Evolutionary conservation across 2,329 filamentous ascomycete genomes (phyloP).

Genomic region (Aaosphaeria arxii): DNA sequence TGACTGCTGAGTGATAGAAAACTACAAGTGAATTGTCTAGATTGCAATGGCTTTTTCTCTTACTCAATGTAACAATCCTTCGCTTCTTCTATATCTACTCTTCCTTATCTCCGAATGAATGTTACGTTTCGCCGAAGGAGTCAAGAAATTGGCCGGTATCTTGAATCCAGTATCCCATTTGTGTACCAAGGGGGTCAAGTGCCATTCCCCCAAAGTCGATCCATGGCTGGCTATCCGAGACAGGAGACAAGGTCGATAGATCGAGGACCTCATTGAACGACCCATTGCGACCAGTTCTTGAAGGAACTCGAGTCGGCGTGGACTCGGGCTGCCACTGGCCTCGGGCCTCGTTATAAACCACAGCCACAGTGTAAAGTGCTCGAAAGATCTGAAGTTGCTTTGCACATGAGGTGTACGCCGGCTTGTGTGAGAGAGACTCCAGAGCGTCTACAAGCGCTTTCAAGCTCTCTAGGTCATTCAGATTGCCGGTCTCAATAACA

Average conservation of each 20-base stretch:
- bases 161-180: constrained; percentile 3
- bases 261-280: neutral
- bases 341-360: neutral
- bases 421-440: neutral
- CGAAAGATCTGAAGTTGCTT: constrained; percentile 3
- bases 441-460: neutral
- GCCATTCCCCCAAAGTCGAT: constrained; percentile 1
- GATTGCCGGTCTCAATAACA: neutral
- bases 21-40: no score
- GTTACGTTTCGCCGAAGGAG: neutral
- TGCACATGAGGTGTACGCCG: neutral
- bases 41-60: no score
- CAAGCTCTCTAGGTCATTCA: neutral
- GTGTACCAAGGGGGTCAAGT: constrained; percentile 1
- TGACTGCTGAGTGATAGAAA: no score
- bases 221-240: neutral
- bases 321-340: neutral
- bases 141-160: neutral
- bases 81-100: no score
- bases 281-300: neutral
- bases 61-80: no score
- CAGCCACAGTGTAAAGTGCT: constrained; percentile 1
- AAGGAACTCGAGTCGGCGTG: neutral
- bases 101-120: neutral
- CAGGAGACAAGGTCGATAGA: neutral